Evolutionary conservation across 2,329 filamentous ascomycete genomes (phyloP), one percentile per base, ranked within the genome.

Genomic region (Colletotrichum abscissum): DNA sequence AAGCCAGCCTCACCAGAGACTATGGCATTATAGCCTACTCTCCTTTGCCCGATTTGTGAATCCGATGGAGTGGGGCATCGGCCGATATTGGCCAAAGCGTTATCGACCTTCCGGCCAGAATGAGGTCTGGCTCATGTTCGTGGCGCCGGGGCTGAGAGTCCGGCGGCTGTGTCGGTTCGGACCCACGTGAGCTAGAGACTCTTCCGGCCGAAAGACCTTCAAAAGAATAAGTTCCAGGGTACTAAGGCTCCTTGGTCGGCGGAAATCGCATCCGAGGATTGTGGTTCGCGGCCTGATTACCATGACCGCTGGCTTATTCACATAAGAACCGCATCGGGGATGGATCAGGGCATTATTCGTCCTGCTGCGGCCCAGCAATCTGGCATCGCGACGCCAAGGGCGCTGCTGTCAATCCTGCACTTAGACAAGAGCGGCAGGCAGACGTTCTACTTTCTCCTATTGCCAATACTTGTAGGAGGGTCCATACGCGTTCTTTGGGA

Each of bases 81-180:
- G 19, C 35, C 16, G 46, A 30, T 24, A 16, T 46, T 59, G 24
- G 46, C 11, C 22, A 59, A 55, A 67, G 38, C 56, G n/a, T 22
- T 22, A 52, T 28, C 16, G 26, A 42, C 26, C 16, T 30, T 52
- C 49, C 38, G 54, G 54, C 30, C 24, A 55, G 42, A 28, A 54
- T 64, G 14, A 12, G 52, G 52, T 54, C 58, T 63, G 54, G 42
- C 5, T 59, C 55, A 5, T 7, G 14, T 9, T 19, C 35, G 49
- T 63, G 33, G 69, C 69, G 69, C 30, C 14, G n/a, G n/a, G 24
- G 58, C 58, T 46, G 54, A 42, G 14, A 19, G 33, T 42, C 26
- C 16, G 26, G 26, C 46, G 28, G 57, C 56, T 67, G 14, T 24
- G 35, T 28, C 16, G 14, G 14, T 42, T 42, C 16, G 5, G 16